A percentile compares a stretch with the other conserved stretches of the same genome.
phyloP scores from a whole-genome alignment of 306 rosid genomes.

The Quercus gilva region DNA sequence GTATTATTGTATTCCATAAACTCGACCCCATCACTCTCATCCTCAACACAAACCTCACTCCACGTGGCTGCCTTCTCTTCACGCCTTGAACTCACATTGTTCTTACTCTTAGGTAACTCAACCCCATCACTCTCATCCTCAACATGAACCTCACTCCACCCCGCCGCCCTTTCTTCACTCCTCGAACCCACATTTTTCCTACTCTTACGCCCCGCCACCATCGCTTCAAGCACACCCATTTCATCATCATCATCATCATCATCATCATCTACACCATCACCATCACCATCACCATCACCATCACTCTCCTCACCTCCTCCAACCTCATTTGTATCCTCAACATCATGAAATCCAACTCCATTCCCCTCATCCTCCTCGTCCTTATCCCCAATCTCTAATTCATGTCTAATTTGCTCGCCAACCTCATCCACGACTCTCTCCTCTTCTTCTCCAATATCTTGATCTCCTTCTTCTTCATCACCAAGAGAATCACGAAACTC shows the following conservation, averaged over 20 bases:
- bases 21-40: conserved; percentile 37
- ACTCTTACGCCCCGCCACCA: conserved; percentile 56
- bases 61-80: conserved; percentile 28
- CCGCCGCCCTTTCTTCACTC: conserved; percentile 19
- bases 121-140: conserved; percentile 43
- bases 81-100: conserved; percentile 25
- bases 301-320: conserved; percentile 13
- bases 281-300: conserved; percentile 25
- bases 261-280: conserved; percentile 15
- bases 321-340: conserved; percentile 7
- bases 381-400: conserved; percentile 25
- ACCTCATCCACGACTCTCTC: conserved; percentile 36
- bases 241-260: conserved; percentile 40
- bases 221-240: conserved; percentile 56
- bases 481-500: conserved; percentile 62
- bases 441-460: conserved; percentile 18
- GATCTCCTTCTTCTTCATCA: conserved; percentile 43
- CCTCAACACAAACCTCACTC: conserved; percentile 28
- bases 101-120: conserved; percentile 36
- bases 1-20: conserved; percentile 50
- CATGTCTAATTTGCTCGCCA: conserved; percentile 30
- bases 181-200: conserved; percentile 36
- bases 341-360: conserved; percentile 29
- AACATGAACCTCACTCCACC: conserved; percentile 15
- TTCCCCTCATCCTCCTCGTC: conserved; percentile 30